Conservation (phyloP, 208 protist species). For the Trypanosoma cruzi region DNA sequence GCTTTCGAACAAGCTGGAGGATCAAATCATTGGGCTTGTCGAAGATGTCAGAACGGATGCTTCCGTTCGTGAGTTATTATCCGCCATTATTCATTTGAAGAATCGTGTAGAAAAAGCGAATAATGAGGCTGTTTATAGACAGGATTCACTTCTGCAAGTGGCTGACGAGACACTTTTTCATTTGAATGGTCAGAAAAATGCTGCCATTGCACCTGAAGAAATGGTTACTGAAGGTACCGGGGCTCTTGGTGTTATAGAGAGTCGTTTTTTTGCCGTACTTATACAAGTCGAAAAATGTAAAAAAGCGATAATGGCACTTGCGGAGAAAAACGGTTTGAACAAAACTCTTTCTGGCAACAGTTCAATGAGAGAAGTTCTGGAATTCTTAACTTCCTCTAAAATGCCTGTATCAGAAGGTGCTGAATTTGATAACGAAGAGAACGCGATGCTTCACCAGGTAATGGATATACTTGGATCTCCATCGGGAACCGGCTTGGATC, state of each 20-base stretch:
- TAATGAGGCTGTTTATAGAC: constrained; percentile 9
- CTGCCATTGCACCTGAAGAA: constrained; percentile 12
- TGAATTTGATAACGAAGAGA: constrained; percentile 14
- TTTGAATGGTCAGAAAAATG: constrained; percentile 20
- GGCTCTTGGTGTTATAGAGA: constrained; percentile 15
- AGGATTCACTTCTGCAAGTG: constrained; percentile 14
- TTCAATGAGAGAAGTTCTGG: constrained; percentile 26
- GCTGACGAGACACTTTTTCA: constrained; percentile 31
- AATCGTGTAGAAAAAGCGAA: constrained; percentile 14
- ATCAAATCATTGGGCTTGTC: constrained; percentile 18
- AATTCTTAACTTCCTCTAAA: constrained; percentile 4
- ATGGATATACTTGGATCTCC: constrained; percentile 55
- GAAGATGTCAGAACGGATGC: constrained; percentile 6
- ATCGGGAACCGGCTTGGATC: background rate
- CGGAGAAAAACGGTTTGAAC: constrained; percentile 6
- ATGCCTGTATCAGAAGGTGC: background rate
- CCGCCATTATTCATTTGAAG: constrained; percentile 28
- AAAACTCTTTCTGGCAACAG: constrained; percentile 2
- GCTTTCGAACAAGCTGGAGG: constrained; percentile 24
- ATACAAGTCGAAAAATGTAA: constrained; percentile 50
- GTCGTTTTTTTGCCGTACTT: constrained; percentile 31
- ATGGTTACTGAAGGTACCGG: constrained; percentile 1
- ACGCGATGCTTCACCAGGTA: constrained; percentile 33
- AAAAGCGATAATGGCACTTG: constrained; percentile 20
- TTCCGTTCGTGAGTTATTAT: constrained; percentile 21